A percentile compares a stretch with the other conserved stretches of the same genome.
Evolutionary conservation across 108 stramenopile species (phyloP).

Genomic region (Pseudonitzschia pungens): DNA sequence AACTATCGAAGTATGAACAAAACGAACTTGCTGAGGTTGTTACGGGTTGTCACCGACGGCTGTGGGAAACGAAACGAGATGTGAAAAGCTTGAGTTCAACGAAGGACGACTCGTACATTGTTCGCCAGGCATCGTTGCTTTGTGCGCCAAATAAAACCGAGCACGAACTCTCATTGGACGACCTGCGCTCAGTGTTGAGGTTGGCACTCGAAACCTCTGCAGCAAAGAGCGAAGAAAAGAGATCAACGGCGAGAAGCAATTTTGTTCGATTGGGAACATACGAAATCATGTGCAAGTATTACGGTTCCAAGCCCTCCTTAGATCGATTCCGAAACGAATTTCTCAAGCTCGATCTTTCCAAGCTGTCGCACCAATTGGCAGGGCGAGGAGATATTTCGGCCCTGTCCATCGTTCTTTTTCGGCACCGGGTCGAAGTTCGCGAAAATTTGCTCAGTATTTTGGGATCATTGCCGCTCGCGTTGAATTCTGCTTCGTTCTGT

Average conservation of each 20-base stretch:
- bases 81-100: slow-evolving; percentile 74
- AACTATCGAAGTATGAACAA: slow-evolving; percentile 31
- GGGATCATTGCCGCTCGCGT: slow-evolving; percentile 43
- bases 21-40: slow-evolving; percentile 41
- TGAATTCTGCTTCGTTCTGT: slow-evolving; percentile 44
- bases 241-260: slow-evolving; percentile 10
- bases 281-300: slow-evolving; percentile 42
- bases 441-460: slow-evolving; percentile 39
- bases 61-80: slow-evolving; percentile 62
- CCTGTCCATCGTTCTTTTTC: slow-evolving; percentile 52
- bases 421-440: slow-evolving; percentile 44
- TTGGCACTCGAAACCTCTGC: slow-evolving; percentile 18
- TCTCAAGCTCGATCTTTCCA: slow-evolving; percentile 21
- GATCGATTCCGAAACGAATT: slow-evolving; percentile 50
- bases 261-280: slow-evolving; percentile 54
- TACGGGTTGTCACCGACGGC: slow-evolving; percentile 85
- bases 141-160: neutral
- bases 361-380: slow-evolving; percentile 49
- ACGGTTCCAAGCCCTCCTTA: slow-evolving; percentile 17
- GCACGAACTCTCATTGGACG: slow-evolving; percentile 18
- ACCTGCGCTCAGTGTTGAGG: slow-evolving; percentile 29
- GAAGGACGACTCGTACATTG: slow-evolving; percentile 80
- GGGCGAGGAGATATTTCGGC: slow-evolving; percentile 50
- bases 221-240: slow-evolving; percentile 1
- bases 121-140: slow-evolving; percentile 32